Conservation (phyloP, 2,329 filamentous ascomycete species). For the Lithohypha guttulata region DNA sequence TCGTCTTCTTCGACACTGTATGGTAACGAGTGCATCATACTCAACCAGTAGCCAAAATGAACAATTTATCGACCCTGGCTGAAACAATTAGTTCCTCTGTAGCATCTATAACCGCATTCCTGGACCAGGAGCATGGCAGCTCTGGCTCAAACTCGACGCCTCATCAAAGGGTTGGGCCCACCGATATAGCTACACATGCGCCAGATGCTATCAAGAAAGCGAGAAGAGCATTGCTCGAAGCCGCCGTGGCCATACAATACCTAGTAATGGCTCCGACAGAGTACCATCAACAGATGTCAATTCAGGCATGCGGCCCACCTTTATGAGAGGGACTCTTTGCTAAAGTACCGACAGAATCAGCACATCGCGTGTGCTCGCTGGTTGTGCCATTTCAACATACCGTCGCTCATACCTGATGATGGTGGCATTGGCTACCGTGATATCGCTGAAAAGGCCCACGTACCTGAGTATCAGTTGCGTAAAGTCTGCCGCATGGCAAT, state of each 20-base stretch:
- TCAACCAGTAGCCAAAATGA: too few relatives aligned
- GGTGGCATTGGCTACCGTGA: constrained; percentile 22
- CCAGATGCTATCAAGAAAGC: constrained; percentile 5
- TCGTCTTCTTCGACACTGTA: too few relatives aligned
- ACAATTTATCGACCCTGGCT: constrained; percentile 1
- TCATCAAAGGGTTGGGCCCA: background rate
- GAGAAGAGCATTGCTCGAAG: constrained; percentile 2
- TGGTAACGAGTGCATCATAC: too few relatives aligned
- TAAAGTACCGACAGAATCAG: constrained; percentile 15
- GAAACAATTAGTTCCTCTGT: constrained; percentile 1
- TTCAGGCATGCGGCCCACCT: constrained; percentile 3
- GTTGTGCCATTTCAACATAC: constrained; percentile 26
- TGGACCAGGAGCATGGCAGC: constrained; percentile 2
- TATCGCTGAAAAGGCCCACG: constrained; percentile 20
- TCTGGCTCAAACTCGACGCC: background rate
- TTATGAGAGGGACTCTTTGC: background rate
- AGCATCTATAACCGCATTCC: constrained; percentile 2
- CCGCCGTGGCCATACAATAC: constrained; percentile 1
- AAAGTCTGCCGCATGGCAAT: constrained; percentile 45
- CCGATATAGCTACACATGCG: constrained; percentile 1
- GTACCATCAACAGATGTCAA: constrained; percentile 6
- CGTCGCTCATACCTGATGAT: constrained; percentile 22
- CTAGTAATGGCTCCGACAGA: constrained; percentile 5
- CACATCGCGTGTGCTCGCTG: constrained; percentile 23
- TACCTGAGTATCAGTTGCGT: constrained; percentile 23